Base-by-base conservation (phyloP, 1,139 yeast genomes). In the Kodamaea sp. region DNA sequence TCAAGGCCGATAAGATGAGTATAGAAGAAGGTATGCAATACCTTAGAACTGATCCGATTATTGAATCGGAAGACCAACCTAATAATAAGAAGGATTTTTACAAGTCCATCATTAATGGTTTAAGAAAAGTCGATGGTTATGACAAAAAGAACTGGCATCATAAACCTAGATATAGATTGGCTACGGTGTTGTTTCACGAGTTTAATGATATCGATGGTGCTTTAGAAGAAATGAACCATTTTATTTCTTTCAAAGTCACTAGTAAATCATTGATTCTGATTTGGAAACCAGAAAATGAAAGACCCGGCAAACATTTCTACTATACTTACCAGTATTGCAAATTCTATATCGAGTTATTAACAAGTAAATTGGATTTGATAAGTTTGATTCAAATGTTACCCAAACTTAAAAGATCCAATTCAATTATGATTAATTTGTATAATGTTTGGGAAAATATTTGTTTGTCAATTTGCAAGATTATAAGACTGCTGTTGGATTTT, bases 61-160 rank as follows among this genome's bases (percentile, higher is more conserved):
- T 62, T 12, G 42, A 45, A 9, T 30, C 38, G 12, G 20, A 37
- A n/a, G 37, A 10, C 24, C 27, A 26, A 22, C 31, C 33, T 5
- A 10, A 26, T 2, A 35, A 51, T 71, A 42, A 62, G 57, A 34
- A 62, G 53, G 42, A 45, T 3, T 60, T 65, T 36, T 61, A 50
- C 39, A 42, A 50, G 8, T 38, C 52, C 2, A 50, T 69, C 4
- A 47, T 67, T 2, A 41, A 43, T 2, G 55, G 68, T 20, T 54
- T 72, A 12, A 56, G 52, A 29, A 60, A 55, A 32, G 55, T 89
- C 6, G 62, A 75, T 20, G 45, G 67, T 0, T 65, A 75, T 20
- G 97, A 92, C 56, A 89, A 84, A 58, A 85, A 81, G 56, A 87
- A 81, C 41, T 89, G 97, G 97, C 95, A 89, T 38, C 98, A 92